Base-by-base conservation (phyloP, 2,329 filamentous ascomycete genomes). In the Davidsoniella eucalypti region DNA sequence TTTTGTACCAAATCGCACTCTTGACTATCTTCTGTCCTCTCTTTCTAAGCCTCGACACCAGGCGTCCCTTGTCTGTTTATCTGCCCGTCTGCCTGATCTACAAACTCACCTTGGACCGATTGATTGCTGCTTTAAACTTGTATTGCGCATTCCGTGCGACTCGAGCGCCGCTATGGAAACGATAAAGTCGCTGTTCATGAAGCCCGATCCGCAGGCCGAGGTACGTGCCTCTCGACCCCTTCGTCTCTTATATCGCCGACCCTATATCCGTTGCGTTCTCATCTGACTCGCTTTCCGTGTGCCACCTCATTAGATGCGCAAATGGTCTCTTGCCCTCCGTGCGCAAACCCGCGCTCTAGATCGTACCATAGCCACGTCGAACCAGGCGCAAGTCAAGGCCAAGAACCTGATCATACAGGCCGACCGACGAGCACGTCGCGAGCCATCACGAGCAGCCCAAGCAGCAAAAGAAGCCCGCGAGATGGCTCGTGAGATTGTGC, bases 281-380 rank as follows among this genome's bases (percentile, higher is more conserved):
- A 33, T 33, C 42, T 37, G 26, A 5, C 44, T 8, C 33, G 38
- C 41, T 12, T 23, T 26, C 26, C 4, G 21, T 23, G 21, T 33
- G 16, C 4, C 48, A 5, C 39, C n/a, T 33, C 29, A 49, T 46
- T 37, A 98, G 90, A 82, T 92, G 67, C 82, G 88, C 56, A 96
- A 95, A 80, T 96, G 90, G 67, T 94, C 95, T 65, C 71, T 78
- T 54, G 77, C 96, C 55, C 83, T 98, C 59, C 86, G 90, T 54
- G 70, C 80, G 62, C 95, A 96, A 66, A 83, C 87, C 55, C 87
- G 92, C 61, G 90, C 94, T 63, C 77, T 98, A 59, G 92, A 98
- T 65, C 88, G 92, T 62, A 88, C 96, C 67, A 90, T 98, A 62
- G 67, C 73, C 49, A 72, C 80, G 56, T 76, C 92, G 56, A 88